Evolutionary conservation across 805 yeast genomes (phyloP).

Genomic region (Ogataea salicorniae): DNA sequence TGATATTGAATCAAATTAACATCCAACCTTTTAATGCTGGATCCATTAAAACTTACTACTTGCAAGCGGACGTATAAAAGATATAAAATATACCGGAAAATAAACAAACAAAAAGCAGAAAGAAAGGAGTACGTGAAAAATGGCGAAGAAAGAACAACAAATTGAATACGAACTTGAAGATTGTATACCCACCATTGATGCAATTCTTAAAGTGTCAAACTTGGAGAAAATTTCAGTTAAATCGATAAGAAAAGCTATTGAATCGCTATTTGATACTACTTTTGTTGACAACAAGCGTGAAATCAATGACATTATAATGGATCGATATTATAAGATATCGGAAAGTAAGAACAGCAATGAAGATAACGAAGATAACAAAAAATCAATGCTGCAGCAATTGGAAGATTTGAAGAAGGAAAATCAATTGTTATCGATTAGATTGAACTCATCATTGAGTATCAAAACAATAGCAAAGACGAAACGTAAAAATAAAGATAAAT

Average conservation of each 20-base stretch:
- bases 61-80: too few relatives aligned
- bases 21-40: too few relatives aligned
- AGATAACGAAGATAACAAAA: slow-evolving; percentile 7
- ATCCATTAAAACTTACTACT: too few relatives aligned
- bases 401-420: slow-evolving; percentile 44
- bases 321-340: slow-evolving; percentile 46
- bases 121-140: too few relatives aligned
- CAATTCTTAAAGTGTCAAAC: slow-evolving; percentile 67
- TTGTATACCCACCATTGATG: slow-evolving; percentile 63
- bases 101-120: too few relatives aligned
- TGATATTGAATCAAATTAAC: too few relatives aligned
- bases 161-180: slow-evolving; percentile 17
- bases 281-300: slow-evolving; percentile 44
- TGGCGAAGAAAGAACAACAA: background rate
- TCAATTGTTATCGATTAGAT: slow-evolving; percentile 33
- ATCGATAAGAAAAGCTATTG: slow-evolving; percentile 65
- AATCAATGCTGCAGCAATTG: slow-evolving; percentile 32
- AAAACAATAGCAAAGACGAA: slow-evolving; percentile 14
- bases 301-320: slow-evolving; percentile 56
- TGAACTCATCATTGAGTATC: slow-evolving; percentile 25
- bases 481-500: slow-evolving; percentile 5
- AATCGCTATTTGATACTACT: slow-evolving; percentile 57
- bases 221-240: slow-evolving; percentile 66
- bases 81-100: too few relatives aligned
- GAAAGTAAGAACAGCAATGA: slow-evolving; percentile 32